Percentiles rank a stretch among this genome's conserved stretches.
phyloP scores from a whole-genome alignment of 306 rosid genomes.

The Neltuma alba region DNA sequence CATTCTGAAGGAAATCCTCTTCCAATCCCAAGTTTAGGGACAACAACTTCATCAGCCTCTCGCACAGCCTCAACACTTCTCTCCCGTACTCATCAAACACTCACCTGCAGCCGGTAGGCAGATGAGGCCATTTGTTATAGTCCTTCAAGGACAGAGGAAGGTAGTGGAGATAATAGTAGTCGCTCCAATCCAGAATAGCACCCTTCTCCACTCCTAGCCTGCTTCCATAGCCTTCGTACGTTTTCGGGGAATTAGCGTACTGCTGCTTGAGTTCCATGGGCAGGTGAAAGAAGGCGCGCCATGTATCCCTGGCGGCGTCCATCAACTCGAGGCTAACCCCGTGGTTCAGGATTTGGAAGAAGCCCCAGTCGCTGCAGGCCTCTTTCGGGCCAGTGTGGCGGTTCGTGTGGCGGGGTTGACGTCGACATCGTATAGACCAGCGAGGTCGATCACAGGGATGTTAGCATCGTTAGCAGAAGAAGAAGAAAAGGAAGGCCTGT shows the following conservation, averaged over 20 bases:
- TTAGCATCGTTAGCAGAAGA: slow-evolving; percentile 25
- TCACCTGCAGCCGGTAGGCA: slow-evolving; percentile 51
- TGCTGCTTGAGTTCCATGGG: slow-evolving; percentile 62
- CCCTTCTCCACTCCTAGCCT: slow-evolving; percentile 75
- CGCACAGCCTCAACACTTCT: slow-evolving; percentile 70
- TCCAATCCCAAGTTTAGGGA: slow-evolving; percentile 64
- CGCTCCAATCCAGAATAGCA: slow-evolving; percentile 90
- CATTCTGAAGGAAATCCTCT: slow-evolving; percentile 52
- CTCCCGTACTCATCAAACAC: slow-evolving; percentile 82
- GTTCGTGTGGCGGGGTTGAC: too few species aligned
- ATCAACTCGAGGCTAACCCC: slow-evolving; percentile 57
- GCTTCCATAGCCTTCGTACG: slow-evolving; percentile 89
- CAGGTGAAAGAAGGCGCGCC: slow-evolving; percentile 69
- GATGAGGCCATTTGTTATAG: slow-evolving; percentile 72
- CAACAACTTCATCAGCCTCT: slow-evolving; percentile 61
- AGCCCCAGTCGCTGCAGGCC: slow-evolving; percentile 76
- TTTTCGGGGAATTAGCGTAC: slow-evolving; percentile 71
- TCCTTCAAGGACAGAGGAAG: slow-evolving; percentile 67
- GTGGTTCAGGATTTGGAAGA: slow-evolving; percentile 73
- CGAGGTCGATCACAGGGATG: slow-evolving; percentile 72
- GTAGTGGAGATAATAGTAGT: slow-evolving; percentile 73
- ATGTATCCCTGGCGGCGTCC: slow-evolving; percentile 48
- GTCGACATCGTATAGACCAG: slow-evolving; percentile 13
- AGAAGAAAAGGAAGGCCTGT: slow-evolving; percentile 34
- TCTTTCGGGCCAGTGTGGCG: slow-evolving; percentile 31